Percentiles rank a stretch among this genome's conserved stretches.
phyloP scores from a whole-genome alignment of 306 rosid genomes.

The Carpinus viminea region DNA sequence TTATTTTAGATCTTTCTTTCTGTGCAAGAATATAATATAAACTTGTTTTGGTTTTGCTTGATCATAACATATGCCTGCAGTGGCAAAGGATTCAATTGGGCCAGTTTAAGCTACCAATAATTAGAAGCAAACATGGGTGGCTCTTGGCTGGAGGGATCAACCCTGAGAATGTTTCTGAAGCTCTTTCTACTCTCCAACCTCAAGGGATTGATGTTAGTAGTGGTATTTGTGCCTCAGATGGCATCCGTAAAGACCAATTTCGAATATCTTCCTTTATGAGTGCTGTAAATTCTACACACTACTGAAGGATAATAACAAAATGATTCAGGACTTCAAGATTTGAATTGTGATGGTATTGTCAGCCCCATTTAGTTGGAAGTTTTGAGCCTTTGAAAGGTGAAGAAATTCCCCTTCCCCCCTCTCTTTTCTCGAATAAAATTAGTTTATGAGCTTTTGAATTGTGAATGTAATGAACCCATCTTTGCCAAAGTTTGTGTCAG shows the following conservation, averaged over 20 bases:
- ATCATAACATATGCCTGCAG: too few relatives aligned
- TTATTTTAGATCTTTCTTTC: neutral
- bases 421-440: too few relatives aligned
- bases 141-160: conserved; percentile 91
- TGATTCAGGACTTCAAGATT: neutral
- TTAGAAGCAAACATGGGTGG: conserved; percentile 88
- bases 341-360: neutral
- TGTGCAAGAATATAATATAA: conserved; percentile 4
- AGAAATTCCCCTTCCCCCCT: too few relatives aligned
- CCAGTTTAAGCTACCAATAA: conserved; percentile 63
- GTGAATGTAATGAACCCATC: neutral
- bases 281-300: conserved; percentile 48
- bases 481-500: too few relatives aligned
- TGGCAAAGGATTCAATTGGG: conserved; percentile 81
- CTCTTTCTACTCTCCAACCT: conserved; percentile 66
- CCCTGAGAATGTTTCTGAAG: conserved; percentile 66
- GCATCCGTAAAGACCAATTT: conserved; percentile 67
- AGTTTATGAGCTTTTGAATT: too few relatives aligned
- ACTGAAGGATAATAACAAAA: conserved; percentile 29
- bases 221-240: conserved; percentile 81
- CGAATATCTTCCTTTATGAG: conserved; percentile 59
- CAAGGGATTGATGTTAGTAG: conserved; percentile 90
- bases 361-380: too few relatives aligned
- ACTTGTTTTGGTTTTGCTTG: conserved; percentile 10
- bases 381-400: too few relatives aligned